Percentiles rank a stretch among this genome's conserved stretches.
phyloP scores from a whole-genome alignment of 1,139 yeast genomes.

The Taphrina wiesneri region DNA sequence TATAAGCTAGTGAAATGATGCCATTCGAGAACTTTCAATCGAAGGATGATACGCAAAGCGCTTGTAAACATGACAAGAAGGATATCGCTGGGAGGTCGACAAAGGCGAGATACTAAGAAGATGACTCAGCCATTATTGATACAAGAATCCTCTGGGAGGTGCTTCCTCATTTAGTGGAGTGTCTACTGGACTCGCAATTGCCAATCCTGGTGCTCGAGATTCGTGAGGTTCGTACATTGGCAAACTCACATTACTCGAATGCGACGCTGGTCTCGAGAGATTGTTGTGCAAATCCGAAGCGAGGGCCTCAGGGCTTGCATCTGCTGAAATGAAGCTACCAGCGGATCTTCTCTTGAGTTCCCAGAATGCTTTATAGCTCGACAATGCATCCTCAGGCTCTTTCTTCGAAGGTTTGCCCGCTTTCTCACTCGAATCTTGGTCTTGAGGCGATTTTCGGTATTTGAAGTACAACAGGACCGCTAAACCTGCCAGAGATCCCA shows the following conservation, averaged over 20 bases:
- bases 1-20: background rate
- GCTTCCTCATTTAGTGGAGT: constrained; percentile 3
- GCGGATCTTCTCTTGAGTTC: constrained; percentile 25
- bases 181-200: background rate
- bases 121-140: constrained; percentile 8
- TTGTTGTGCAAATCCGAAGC: constrained; percentile 1
- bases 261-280: background rate
- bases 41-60: background rate
- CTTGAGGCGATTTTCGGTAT: background rate
- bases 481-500: background rate
- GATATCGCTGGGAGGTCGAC: background rate
- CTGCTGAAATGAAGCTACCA: constrained; percentile 22
- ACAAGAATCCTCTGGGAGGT: constrained; percentile 12
- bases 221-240: background rate
- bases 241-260: background rate
- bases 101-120: background rate
- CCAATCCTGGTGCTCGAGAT: background rate
- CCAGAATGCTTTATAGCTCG: constrained; percentile 32
- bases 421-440: background rate
- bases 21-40: background rate
- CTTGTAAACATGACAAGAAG: constrained; percentile 1
- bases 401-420: background rate
- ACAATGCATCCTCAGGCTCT: constrained; percentile 17
- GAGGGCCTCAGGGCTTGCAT: constrained; percentile 14
- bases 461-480: background rate